A percentile compares a stretch with the other conserved stretches of the same genome.
phyloP scores from a whole-genome alignment of 345 rosid species.

The Microcos paniculata region DNA sequence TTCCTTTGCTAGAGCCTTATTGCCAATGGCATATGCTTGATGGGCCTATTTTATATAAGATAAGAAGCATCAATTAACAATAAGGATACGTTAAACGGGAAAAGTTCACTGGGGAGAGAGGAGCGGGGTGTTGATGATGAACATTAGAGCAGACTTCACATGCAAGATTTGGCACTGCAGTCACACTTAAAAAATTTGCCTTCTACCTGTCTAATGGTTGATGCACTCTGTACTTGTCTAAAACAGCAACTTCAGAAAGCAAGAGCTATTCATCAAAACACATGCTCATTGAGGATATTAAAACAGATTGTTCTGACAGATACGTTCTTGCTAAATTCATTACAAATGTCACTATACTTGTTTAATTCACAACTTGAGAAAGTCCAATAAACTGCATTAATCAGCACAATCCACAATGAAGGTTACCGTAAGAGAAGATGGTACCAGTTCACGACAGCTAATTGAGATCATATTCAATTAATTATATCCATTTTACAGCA shows the following conservation, averaged over 20 bases:
- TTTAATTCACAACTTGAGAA: background rate
- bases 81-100: background rate
- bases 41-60: conserved; percentile 61
- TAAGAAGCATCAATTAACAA: background rate
- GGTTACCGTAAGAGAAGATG: background rate
- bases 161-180: background rate
- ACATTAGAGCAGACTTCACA: background rate
- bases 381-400: background rate
- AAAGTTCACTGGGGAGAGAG: background rate
- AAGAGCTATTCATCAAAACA: background rate
- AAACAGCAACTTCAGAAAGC: background rate
- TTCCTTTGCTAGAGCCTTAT: conserved; percentile 92
- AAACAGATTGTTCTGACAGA: background rate
- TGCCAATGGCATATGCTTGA: conserved; percentile 86
- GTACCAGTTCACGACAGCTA: background rate
- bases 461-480: background rate
- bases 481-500: background rate
- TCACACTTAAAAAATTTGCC: background rate
- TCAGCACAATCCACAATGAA: background rate
- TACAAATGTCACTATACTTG: background rate
- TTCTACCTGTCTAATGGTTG: background rate
- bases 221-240: background rate
- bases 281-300: background rate
- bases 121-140: background rate
- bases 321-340: background rate